Percentiles rank a stretch among this genome's conserved stretches.
Conservation (phyloP, 1,284 basidiomycete genomes). For the Cerioporus squamosus region DNA sequence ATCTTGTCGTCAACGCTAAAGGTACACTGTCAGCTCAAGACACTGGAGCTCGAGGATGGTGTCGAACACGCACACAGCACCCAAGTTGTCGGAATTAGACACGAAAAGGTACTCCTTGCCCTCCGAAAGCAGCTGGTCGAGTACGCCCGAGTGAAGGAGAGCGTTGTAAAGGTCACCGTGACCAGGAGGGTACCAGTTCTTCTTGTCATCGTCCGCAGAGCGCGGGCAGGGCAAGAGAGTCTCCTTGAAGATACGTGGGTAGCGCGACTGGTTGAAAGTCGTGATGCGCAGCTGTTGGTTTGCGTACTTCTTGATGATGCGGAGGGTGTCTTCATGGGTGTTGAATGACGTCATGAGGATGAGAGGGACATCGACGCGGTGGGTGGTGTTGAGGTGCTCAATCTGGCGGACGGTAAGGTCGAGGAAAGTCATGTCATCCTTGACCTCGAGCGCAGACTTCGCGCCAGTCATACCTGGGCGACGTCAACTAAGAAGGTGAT, state of each 20-base stretch:
- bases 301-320: slow-evolving; percentile 99
- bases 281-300: slow-evolving; percentile 97
- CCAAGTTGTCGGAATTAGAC: slow-evolving; percentile 99
- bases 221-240: slow-evolving; percentile 90
- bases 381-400: slow-evolving; percentile 82
- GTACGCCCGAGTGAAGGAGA: slow-evolving; percentile 91
- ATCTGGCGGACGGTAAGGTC: slow-evolving; percentile 98
- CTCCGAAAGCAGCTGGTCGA: slow-evolving; percentile 93
- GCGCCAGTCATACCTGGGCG: slow-evolving; percentile 86
- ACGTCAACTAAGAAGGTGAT: background rate
- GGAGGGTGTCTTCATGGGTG: slow-evolving; percentile 95
- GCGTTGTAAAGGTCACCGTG: slow-evolving; percentile 98
- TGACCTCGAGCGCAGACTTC: slow-evolving; percentile 90
- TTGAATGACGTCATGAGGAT: slow-evolving; percentile 99
- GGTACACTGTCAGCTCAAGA: background rate
- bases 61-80: slow-evolving; percentile 73
- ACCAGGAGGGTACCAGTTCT: slow-evolving; percentile 98
- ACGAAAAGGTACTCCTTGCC: slow-evolving; percentile 99
- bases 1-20: slow-evolving; percentile 75
- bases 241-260: slow-evolving; percentile 98
- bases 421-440: slow-evolving; percentile 99
- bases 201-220: slow-evolving; percentile 90
- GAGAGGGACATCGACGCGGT: slow-evolving; percentile 87
- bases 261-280: slow-evolving; percentile 98
- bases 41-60: too few species aligned